Evolutionary conservation across 169 alveolate species (phyloP), one percentile per base, ranked within the genome.

Genomic region (Blepharisma undulans): DNA sequence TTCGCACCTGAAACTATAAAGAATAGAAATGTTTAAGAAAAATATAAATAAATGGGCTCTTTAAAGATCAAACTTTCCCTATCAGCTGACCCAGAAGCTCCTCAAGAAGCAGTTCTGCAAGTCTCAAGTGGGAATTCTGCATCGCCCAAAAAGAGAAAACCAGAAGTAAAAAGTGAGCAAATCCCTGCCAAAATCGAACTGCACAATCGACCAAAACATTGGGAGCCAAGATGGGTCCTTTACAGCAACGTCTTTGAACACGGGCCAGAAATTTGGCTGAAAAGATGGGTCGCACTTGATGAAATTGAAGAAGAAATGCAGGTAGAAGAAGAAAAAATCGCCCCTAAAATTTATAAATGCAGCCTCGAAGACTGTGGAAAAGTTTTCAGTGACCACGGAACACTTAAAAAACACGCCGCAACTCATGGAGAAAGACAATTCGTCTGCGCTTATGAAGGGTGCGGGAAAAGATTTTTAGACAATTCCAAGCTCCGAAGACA

Each of bases 401-500:
- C 98, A 6, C 87, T 96, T 72, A 93, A 95, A 82, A 95, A 95
- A 77, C 97, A 95, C 76, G 90, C 93, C 76, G 92, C 91, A 33
- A 93, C 93, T 0, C 97, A 95, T 80, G 97, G 97, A 12, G 97
- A 88, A 4, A 87, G 76, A 82, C 92, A 92, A 86, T 95, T 93
- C 90, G 87, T 94, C 3, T 97, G 98, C 60, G 92, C 96, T 60
- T 95, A 94, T 22, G 95, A 94, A 27, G 96, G 97, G 10, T 97
- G 98, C 80, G 97, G 97, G 27, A 97, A 96, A 90, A 94, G 95
- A 87, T 97, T 96, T 87, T 91, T 94, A 87, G 97, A 95, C 79
- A 97, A 97, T 90, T 95, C 97, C 18, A 96, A 95, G 90, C 93
- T 97, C 33, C 93, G 96, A 90, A 90, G 98, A 76, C 98, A 97